Evolutionary conservation across 2,329 filamentous ascomycete species (phyloP).

Genomic region (Arthrobotrys entomopaga): DNA sequence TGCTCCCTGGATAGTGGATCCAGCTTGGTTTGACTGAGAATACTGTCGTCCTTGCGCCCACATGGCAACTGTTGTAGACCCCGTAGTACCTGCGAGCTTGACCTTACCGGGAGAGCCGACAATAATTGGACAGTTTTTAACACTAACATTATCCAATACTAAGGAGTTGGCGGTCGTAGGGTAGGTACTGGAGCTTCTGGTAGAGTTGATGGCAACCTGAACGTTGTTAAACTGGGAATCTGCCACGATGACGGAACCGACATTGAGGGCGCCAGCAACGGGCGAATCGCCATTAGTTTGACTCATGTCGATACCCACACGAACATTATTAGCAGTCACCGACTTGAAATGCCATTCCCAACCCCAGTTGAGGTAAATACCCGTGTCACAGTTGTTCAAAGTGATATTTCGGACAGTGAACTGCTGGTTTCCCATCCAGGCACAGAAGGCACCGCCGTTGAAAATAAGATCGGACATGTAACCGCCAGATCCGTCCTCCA

Average conservation of each 20-base stretch:
- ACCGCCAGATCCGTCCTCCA: slow-evolving; percentile 75
- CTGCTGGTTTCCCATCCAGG: slow-evolving; percentile 65
- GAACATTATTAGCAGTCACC: slow-evolving; percentile 76
- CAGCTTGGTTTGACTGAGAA: slow-evolving; percentile 1
- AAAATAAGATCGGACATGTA: slow-evolving; percentile 86
- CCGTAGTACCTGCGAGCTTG: slow-evolving; percentile 32
- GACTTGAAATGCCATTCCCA: slow-evolving; percentile 77
- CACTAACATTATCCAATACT: slow-evolving; percentile 71
- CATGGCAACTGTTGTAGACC: slow-evolving; percentile 12
- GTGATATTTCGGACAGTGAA: slow-evolving; percentile 84
- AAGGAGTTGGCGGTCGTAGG: slow-evolving; percentile 62
- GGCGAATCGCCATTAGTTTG: background rate
- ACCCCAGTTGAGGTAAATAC: slow-evolving; percentile 90
- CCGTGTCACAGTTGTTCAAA: slow-evolving; percentile 81
- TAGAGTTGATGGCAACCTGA: slow-evolving; percentile 77
- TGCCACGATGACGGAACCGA: slow-evolving; percentile 83
- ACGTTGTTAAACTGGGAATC: slow-evolving; percentile 84
- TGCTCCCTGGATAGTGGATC: slow-evolving; percentile 18
- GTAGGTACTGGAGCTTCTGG: slow-evolving; percentile 77
- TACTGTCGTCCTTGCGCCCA: slow-evolving; percentile 46
- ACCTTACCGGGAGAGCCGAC: slow-evolving; percentile 81
- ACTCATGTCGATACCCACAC: slow-evolving; percentile 80
- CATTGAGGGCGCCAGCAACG: slow-evolving; percentile 66
- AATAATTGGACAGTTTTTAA: slow-evolving; percentile 74
- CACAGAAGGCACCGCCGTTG: slow-evolving; percentile 79